A percentile compares a stretch with the other conserved stretches of the same genome.
These are phyloP conservation scores for Cystobasidium slooffiae DNA, from an alignment of 1,284 basidiomycete species.

Conservation along the genomic window DNA sequence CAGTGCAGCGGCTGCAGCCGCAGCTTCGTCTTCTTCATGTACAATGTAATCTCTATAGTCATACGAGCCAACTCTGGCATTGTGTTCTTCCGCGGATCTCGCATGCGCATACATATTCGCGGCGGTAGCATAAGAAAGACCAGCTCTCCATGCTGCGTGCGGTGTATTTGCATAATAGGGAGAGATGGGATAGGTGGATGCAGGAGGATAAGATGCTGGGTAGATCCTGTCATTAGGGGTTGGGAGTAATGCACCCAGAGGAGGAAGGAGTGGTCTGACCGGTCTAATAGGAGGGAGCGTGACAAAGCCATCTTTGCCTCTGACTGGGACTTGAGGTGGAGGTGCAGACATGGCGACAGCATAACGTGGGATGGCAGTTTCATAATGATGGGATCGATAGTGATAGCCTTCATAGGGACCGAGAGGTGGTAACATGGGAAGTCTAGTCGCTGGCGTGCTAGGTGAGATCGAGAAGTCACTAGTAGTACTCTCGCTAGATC, in stretches of 20 bases:
- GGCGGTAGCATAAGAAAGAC: conserved; percentile 7
- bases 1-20: background rate
- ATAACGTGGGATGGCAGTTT: background rate
- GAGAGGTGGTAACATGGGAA: background rate
- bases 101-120: background rate
- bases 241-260: background rate
- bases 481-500: conserved; percentile 10
- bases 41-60: conserved; percentile 25
- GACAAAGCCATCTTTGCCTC: background rate
- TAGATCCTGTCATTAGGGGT: conserved; percentile 8
- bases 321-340: background rate
- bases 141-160: conserved; percentile 22
- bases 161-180: conserved; percentile 14
- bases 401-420: background rate
- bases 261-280: background rate
- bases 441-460: conserved; percentile 9
- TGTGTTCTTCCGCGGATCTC: background rate
- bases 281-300: conserved; percentile 5
- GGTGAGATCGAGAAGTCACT: conserved; percentile 21
- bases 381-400: background rate
- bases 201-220: conserved; percentile 15
- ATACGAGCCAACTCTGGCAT: background rate
- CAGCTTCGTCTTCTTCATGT: conserved; percentile 11
- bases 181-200: conserved; percentile 19
- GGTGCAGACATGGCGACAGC: conserved; percentile 11